Base-by-base conservation (phyloP, 2,329 filamentous ascomycete genomes). In the Rutstroemia sp. region DNA sequence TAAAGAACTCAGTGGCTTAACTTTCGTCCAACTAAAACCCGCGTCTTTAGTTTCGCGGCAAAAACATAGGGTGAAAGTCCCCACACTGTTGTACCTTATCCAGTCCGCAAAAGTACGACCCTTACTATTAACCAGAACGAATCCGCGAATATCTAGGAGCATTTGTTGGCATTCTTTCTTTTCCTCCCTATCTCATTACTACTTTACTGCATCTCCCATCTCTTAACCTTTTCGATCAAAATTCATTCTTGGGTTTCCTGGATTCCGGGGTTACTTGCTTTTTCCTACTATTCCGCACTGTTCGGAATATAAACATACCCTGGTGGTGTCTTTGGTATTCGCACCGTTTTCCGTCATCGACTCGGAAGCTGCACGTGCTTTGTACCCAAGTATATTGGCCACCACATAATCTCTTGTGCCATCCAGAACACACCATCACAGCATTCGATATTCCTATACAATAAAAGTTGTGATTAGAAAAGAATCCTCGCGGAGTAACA, bases 241-340 rank as follows among this genome's bases (percentile, higher is more conserved):
- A 47, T 21, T 16, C 9, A 4, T 47, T 34, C 30, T 34, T 34
- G 30, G 30, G 30, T 34, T 12, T 34, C 30, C 14, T 12, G 30
- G 30, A 27, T n/a, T 47, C 16, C 53, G 58, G 49, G 58, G 8
- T 39, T 38, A 12, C 34, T 50, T 39, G n/a, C 44, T 16, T 47
- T 25, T 25, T 27, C 21, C 12, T 47, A 17, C 40, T 12, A 12
- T 19, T 19, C 40, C 17, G 39, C 40, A 17, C 40, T 19, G 21
- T 44, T 19, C 40, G 17, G 17, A 19, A 12, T 44, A 23, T 7
- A 44, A 44, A 12, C 21, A 53, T 64, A 61, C 65, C 63, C 65
- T 65, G 64, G 65, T 44, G 64, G 65, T 65, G 57, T 60, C 57
- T 57, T 57, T 54, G 58, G 49, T 58, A 55, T 61, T 55, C 48